Evolutionary conservation across 1,284 basidiomycete genomes (phyloP).

Genomic region (Papiliotrema laurentii): DNA sequence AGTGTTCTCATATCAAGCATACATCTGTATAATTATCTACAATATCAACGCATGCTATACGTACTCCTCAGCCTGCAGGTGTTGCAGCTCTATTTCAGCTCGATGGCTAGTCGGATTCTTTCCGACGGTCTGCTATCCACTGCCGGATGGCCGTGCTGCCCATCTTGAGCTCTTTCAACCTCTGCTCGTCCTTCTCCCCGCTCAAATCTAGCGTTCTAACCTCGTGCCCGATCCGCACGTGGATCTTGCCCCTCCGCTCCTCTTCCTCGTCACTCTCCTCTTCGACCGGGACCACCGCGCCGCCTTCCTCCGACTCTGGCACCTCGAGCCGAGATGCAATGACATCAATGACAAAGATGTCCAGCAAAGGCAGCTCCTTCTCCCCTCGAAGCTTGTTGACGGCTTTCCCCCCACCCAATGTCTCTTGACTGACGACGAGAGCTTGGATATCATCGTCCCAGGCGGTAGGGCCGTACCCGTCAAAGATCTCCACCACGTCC

Average conservation of each 20-base stretch:
- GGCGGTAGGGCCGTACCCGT: conserved; percentile 83
- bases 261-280: not conserved
- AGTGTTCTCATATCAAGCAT: too few relatives aligned
- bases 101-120: too few relatives aligned
- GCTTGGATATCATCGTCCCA: conserved; percentile 79
- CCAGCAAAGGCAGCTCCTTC: conserved; percentile 56
- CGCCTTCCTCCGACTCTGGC: conserved; percentile 3
- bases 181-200: conserved; percentile 60
- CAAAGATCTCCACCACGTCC: conserved; percentile 65
- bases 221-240: not conserved
- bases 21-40: conserved; percentile 1
- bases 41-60: not conserved
- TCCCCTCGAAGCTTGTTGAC: conserved; percentile 31
- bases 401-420: conserved; percentile 62
- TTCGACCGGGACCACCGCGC: not conserved
- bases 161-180: conserved; percentile 73
- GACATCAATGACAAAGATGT: conserved; percentile 76
- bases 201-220: conserved; percentile 22
- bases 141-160: conserved; percentile 83
- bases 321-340: conserved; percentile 68
- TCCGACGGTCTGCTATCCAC: conserved; percentile 58
- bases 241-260: conserved; percentile 1
- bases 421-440: conserved; percentile 82
- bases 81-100: too few relatives aligned
- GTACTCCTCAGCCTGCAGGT: not conserved